Evolutionary conservation across 169 alveolate species (phyloP).

Genomic region (Eimeria praecox): DNA sequence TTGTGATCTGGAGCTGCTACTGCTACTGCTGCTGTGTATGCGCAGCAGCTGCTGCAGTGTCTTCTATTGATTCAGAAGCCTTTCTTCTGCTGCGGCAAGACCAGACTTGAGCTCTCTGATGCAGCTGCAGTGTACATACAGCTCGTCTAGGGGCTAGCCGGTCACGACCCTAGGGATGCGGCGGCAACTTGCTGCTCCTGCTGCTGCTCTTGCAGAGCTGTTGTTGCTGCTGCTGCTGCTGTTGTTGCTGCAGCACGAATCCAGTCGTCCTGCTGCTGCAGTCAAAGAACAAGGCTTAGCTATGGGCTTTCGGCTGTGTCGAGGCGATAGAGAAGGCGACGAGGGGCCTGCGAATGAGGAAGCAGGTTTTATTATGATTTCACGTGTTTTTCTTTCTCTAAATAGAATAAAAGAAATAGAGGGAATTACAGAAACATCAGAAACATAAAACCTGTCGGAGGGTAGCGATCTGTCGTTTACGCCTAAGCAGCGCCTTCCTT

Average conservation of each 20-base stretch:
- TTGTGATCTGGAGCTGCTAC: not conserved
- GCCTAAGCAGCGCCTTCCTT: no score
- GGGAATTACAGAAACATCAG: not conserved
- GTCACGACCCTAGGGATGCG: not conserved
- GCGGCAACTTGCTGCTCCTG: not conserved
- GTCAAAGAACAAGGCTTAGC: not conserved
- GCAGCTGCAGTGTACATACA: not conserved
- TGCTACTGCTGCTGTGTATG: not conserved
- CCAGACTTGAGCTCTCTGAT: not conserved
- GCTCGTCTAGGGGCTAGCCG: constrained; percentile 7
- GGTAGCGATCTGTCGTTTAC: not conserved
- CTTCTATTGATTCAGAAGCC: not conserved
- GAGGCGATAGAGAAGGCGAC: not conserved
- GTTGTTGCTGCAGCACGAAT: not conserved
- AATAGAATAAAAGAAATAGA: not conserved
- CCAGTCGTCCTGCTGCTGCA: constrained; percentile 14
- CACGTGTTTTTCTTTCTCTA: not conserved
- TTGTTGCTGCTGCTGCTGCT: not conserved
- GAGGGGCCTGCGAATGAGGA: not conserved
- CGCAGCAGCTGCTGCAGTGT: constrained; percentile 12
- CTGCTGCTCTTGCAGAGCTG: not conserved
- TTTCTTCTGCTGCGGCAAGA: not conserved
- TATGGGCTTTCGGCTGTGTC: not conserved
- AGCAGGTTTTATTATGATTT: not conserved
- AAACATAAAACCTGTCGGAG: not conserved